A percentile compares a stretch with the other conserved stretches of the same genome.
Evolutionary conservation across 1,284 basidiomycete species (phyloP).

Genomic region (Amylostereum chailletii): DNA sequence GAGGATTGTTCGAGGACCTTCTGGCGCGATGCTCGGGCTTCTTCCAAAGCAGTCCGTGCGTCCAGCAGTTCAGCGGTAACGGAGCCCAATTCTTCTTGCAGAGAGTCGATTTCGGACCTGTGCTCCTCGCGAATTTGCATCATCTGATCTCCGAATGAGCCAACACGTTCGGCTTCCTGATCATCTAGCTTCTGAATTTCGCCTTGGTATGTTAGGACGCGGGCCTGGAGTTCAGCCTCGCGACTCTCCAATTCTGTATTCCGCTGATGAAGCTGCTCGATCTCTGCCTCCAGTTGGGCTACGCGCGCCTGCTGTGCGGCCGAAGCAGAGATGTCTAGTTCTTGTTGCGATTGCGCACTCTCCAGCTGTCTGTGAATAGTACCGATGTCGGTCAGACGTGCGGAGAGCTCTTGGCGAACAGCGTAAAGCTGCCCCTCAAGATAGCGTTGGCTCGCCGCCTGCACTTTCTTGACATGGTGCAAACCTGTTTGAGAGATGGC

Average conservation of each 20-base stretch:
- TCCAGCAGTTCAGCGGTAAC: slow-evolving; percentile 26
- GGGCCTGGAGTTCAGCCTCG: slow-evolving; percentile 3
- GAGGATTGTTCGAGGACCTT: slow-evolving; percentile 15
- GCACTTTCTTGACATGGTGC: not conserved
- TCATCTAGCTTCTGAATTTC: slow-evolving; percentile 9
- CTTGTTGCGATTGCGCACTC: slow-evolving; percentile 11
- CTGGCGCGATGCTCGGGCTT: slow-evolving; percentile 14
- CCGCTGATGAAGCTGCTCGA: slow-evolving; percentile 3
- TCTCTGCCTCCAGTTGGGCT: slow-evolving; percentile 1
- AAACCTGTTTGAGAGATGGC: slow-evolving; percentile 19
- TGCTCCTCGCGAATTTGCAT: slow-evolving; percentile 29
- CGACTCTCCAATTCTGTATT: slow-evolving; percentile 6
- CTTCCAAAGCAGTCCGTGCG: slow-evolving; percentile 20
- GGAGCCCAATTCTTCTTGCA: slow-evolving; percentile 28
- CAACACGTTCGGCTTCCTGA: slow-evolving; percentile 4
- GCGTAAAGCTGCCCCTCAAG: slow-evolving; percentile 11
- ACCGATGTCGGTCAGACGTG: slow-evolving; percentile 20
- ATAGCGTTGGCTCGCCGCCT: not conserved
- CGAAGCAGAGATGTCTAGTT: not conserved
- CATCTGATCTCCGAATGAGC: slow-evolving; percentile 14
- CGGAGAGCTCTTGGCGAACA: slow-evolving; percentile 16
- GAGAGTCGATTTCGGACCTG: slow-evolving; percentile 26
- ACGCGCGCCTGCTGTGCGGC: not conserved
- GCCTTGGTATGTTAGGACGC: not conserved
- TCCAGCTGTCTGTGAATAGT: slow-evolving; percentile 18